Conservation (phyloP, 306 rosid genomes). For the Begonia loranthoides region DNA sequence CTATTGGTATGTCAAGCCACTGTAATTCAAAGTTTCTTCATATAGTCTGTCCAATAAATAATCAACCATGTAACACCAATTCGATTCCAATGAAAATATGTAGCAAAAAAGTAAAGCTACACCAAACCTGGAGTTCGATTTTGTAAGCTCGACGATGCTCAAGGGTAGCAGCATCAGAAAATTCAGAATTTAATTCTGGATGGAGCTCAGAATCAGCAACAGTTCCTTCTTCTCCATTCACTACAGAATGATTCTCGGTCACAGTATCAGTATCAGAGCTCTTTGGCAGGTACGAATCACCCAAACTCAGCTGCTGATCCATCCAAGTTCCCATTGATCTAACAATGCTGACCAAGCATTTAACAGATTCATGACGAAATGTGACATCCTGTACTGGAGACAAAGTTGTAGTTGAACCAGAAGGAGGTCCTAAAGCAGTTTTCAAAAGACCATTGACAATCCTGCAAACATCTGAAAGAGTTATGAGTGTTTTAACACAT, state of each 20-base stretch:
- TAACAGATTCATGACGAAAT: conserved; percentile 91
- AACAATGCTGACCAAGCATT: conserved; percentile 77
- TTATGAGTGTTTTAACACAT: neutral
- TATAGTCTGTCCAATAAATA: too few relatives aligned
- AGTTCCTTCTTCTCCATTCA: conserved; percentile 69
- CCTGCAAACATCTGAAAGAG: conserved; percentile 78
- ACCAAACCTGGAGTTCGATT: conserved; percentile 83
- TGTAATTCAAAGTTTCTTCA: too few relatives aligned
- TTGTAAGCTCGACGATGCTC: conserved; percentile 94
- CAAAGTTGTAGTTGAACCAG: conserved; percentile 80
- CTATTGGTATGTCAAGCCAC: too few relatives aligned
- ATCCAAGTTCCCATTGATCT: conserved; percentile 95
- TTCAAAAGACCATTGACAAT: conserved; percentile 96
- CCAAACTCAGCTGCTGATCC: conserved; percentile 75
- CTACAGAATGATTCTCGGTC: conserved; percentile 34
- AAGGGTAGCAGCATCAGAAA: conserved; percentile 76
- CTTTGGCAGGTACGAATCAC: conserved; percentile 45
- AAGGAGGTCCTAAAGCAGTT: conserved; percentile 97
- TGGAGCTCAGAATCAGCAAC: conserved; percentile 66
- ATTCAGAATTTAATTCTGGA: conserved; percentile 57
- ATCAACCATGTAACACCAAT: too few relatives aligned
- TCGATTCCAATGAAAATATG: neutral
- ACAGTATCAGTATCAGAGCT: conserved; percentile 41
- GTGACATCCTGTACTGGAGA: conserved; percentile 89
- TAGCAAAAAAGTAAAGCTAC: conserved; percentile 12